phyloP scores from a whole-genome alignment of 1,139 yeast species.

The Cylindricascospora bacillispora region DNA sequence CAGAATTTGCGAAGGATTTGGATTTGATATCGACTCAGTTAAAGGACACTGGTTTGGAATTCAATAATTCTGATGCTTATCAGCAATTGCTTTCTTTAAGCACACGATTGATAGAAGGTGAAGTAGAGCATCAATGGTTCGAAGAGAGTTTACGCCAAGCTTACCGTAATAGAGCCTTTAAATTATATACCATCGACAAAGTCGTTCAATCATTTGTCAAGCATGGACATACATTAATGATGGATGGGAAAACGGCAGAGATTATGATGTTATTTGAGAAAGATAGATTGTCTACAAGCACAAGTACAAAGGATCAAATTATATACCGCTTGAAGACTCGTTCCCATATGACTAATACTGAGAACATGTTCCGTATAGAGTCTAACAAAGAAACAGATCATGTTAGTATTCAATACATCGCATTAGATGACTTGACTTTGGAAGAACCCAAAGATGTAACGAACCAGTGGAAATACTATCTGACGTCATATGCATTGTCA shows the following conservation, averaged over 20 bases:
- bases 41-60: constrained; percentile 61
- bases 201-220: constrained; percentile 83
- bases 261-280: constrained; percentile 69
- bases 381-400: constrained; percentile 42
- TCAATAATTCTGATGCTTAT: constrained; percentile 62
- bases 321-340: constrained; percentile 82
- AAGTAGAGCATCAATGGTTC: constrained; percentile 86
- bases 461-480: constrained; percentile 82
- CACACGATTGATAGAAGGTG: constrained; percentile 75
- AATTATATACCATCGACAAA: constrained; percentile 84
- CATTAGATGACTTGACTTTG: constrained; percentile 76
- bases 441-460: constrained; percentile 64
- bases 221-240: constrained; percentile 68
- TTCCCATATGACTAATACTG: constrained; percentile 68
- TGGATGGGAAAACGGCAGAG: constrained; percentile 75
- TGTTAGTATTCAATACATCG: constrained; percentile 73
- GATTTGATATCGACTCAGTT: constrained; percentile 73
- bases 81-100: constrained; percentile 61
- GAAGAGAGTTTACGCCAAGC: constrained; percentile 95
- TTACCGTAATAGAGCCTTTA: constrained; percentile 84
- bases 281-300: constrained; percentile 45
- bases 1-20: constrained; percentile 81
- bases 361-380: constrained; percentile 81
- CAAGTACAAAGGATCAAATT: constrained; percentile 80
- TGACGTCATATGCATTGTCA: constrained; percentile 85